Percentiles rank a stretch among this genome's conserved stretches.
Conservation (phyloP, 352 stramenopile genomes). For the Aphanomyces euteiches region DNA sequence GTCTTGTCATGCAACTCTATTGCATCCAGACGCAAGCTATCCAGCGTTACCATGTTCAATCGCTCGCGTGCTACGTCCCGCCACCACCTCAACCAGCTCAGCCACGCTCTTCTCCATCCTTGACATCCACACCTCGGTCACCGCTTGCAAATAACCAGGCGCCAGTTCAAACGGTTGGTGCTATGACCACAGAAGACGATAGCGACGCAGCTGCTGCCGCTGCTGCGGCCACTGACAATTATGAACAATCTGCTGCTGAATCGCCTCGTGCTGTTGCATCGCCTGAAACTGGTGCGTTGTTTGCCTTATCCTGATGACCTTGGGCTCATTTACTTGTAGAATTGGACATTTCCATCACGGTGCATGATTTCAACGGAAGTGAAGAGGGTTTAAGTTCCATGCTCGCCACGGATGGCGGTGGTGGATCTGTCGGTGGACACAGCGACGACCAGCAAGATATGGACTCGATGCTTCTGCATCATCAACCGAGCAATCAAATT, state of each 20-base stretch:
- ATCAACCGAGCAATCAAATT: neutral
- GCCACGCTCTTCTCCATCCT: neutral
- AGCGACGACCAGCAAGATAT: constrained; percentile 42
- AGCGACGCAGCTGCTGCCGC: neutral
- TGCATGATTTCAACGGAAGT: constrained; percentile 28
- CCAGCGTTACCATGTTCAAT: constrained; percentile 71
- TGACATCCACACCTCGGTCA: neutral
- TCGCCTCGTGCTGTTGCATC: constrained; percentile 3
- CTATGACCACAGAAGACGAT: constrained; percentile 25
- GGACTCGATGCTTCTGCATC: constrained; percentile 34
- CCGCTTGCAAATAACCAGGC: constrained; percentile 23
- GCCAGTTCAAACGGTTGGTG: constrained; percentile 64
- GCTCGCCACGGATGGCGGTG: constrained; percentile 24
- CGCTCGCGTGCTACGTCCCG: constrained; percentile 57
- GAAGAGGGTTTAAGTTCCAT: constrained; percentile 27
- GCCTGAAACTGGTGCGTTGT: neutral
- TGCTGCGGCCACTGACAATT: neutral
- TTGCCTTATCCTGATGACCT: neutral
- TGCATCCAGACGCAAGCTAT: constrained; percentile 80
- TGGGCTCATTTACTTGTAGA: neutral
- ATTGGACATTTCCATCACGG: constrained; percentile 26
- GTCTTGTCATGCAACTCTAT: constrained; percentile 77
- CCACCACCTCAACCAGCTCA: constrained; percentile 15
- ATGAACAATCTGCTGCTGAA: constrained; percentile 1
- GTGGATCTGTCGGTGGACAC: constrained; percentile 16